Evolutionary conservation across 345 rosid genomes (phyloP), one percentile per base, ranked within the genome.

Genomic region (Firmiana major): DNA sequence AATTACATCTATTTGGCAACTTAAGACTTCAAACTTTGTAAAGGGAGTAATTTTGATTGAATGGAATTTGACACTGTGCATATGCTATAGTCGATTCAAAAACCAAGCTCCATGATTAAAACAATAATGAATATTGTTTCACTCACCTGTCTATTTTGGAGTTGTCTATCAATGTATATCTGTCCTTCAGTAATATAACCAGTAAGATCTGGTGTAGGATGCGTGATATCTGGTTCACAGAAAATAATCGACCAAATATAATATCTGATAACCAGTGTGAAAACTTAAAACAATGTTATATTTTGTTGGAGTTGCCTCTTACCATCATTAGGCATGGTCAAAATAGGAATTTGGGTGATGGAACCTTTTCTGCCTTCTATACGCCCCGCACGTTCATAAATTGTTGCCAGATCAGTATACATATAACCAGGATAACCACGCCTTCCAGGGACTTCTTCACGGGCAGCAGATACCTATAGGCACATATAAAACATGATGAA

Each of bases 361-460:
- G 98, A 96, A 79, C 98, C 97, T 82, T 87, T 96, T 80, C 98
- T 81, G 63, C 99, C 99, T 86, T 96, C 99, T 80, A 96, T 96
- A 76, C 97, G 88, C 63, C 98, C 98, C 63, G 98, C 98, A 71
- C 98, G 92, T 79, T 96, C 98, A 81, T 96, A 93, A 53, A 93
- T 96, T 63, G 96, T 90, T 75, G 98, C 98, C 86, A 93, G 87
- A 93, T 96, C 99, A 69, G 99, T 96, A 76, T 96, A 93, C 99
- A 96, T 96, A 77, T 96, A 96, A 22, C 99, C 99, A 1, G 98
- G 99, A 89, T 96, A 93, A 75, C 95, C 99, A 89, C 97, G 98
- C 83, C 98, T 90, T 83, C 99, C 98, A n/a, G 99, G 99, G 13
- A 96, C 99, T 90, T 93, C 99, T 79, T 96, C 99, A 67, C 99